Evolutionary conservation across 805 yeast species (phyloP).

Genomic region (Torulaspora gathmanii): DNA sequence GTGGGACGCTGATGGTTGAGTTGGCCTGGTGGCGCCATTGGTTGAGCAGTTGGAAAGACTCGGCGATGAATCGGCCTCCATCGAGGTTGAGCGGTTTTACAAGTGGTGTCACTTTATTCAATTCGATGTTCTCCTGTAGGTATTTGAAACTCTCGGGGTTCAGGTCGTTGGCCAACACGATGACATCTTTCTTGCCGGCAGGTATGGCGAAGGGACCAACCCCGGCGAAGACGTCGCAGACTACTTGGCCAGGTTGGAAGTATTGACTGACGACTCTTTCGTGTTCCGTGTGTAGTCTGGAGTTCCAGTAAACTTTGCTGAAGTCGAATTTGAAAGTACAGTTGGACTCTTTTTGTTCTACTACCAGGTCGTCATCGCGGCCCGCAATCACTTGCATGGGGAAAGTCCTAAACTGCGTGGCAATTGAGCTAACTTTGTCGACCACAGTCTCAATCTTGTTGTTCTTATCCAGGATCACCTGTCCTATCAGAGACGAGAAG

Average conservation of each 20-base stretch:
- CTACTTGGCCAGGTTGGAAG: conserved; percentile 63
- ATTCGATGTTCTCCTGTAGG: conserved; percentile 55
- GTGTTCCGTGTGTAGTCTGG: conserved; percentile 91
- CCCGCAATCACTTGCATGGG: conserved; percentile 94
- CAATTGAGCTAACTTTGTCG: conserved; percentile 82
- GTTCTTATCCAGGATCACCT: conserved; percentile 84
- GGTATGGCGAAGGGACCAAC: conserved; percentile 98
- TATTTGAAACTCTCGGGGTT: conserved; percentile 82
- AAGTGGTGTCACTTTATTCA: conserved; percentile 57
- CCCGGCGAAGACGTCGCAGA: conserved; percentile 96
- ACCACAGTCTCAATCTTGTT: conserved; percentile 77
- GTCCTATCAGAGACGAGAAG: conserved; percentile 76
- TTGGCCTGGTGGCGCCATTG: conserved; percentile 42
- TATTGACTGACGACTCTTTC: conserved; percentile 60
- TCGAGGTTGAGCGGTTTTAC: conserved; percentile 68
- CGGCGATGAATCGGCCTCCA: conserved; percentile 73
- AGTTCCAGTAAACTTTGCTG: conserved; percentile 94
- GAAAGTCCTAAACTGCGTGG: conserved; percentile 84
- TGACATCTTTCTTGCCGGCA: conserved; percentile 75
- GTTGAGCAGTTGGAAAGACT: conserved; percentile 50
- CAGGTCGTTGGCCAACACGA: conserved; percentile 88
- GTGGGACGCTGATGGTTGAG: conserved; percentile 37
- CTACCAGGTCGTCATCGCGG: conserved; percentile 56
- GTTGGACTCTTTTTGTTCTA: conserved; percentile 79
- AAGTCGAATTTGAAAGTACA: conserved; percentile 86